Evolutionary conservation across 345 rosid genomes (phyloP).

Genomic region (Excoecaria cochinchinensis): DNA sequence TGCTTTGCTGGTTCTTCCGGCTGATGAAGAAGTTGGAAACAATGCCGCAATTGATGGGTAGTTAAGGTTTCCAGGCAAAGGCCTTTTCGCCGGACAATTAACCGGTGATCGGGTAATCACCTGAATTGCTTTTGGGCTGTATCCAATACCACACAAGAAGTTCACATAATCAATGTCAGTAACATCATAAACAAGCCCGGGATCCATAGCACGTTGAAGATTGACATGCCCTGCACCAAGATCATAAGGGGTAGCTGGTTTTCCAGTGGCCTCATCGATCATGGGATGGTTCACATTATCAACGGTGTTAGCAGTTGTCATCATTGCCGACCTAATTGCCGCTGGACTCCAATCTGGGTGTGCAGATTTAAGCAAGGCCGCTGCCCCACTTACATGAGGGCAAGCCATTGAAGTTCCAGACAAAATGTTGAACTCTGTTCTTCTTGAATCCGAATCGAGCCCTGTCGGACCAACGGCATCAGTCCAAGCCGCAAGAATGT

Average conservation of each 20-base stretch:
- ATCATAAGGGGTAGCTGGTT: slow-evolving; percentile 57
- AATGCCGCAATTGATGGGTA: slow-evolving; percentile 81
- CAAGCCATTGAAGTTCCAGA: slow-evolving; percentile 90
- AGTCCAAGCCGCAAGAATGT: slow-evolving; percentile 87
- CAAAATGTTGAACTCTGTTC: slow-evolving; percentile 71
- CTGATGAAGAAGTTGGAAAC: slow-evolving; percentile 41
- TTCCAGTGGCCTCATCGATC: slow-evolving; percentile 77
- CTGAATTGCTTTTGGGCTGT: slow-evolving; percentile 60
- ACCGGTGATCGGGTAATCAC: slow-evolving; percentile 61
- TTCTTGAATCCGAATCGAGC: slow-evolving; percentile 57
- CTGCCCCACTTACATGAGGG: slow-evolving; percentile 80
- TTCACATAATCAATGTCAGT: slow-evolving; percentile 59
- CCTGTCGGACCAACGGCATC: slow-evolving; percentile 75
- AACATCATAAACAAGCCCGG: slow-evolving; percentile 70
- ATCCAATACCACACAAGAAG: slow-evolving; percentile 67
- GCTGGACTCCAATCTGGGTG: slow-evolving; percentile 84
- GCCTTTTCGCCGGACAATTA: slow-evolving; percentile 53
- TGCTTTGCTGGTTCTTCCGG: slow-evolving; percentile 38
- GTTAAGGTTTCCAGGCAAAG: slow-evolving; percentile 64
- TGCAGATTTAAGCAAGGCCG: slow-evolving; percentile 78
- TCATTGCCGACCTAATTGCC: slow-evolving; percentile 70
- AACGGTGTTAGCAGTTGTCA: slow-evolving; percentile 65
- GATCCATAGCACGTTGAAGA: slow-evolving; percentile 75
- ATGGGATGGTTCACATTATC: slow-evolving; percentile 61
- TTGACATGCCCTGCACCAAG: slow-evolving; percentile 67